Base-by-base conservation (phyloP, 1,284 basidiomycete species). In the Sutorius eximius region DNA sequence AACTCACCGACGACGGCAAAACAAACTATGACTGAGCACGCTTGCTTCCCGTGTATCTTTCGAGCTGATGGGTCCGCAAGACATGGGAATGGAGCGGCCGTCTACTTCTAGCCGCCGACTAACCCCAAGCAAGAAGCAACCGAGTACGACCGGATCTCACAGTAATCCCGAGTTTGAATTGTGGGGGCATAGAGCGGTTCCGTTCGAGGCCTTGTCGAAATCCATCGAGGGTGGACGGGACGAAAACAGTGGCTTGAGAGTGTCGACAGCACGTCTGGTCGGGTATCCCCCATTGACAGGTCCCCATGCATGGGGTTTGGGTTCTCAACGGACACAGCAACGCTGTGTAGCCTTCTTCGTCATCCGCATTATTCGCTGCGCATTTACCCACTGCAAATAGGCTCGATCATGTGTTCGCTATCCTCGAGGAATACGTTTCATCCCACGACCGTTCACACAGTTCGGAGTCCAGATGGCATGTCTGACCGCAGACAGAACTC, bases 371-470 rank as follows among this genome's bases (percentile, higher is more conserved):
- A 18, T 16, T 16, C 27, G 29, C 24, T n/a, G 16, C 6, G 8
- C 30, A 51, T 15, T 8, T 51, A 32, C 20, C 34, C 16, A 12
- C 9, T 29, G 22, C 30, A 45, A 52, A 48, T 32, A 42, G 29
- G 27, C 16, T 52, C 6, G 8, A 42, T 29, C 55, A 54, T 45
- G 57, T 46, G 36, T 30, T 18, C 34, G 15, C 18, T 2, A n/a
- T 29, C 40, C 24, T 30, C 40, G 18, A 18, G 6, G 9, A 32
- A 12, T 16, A n/a, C 9, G 4, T 29, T 32, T 36, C 30, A 32
- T 59, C 56, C 16, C 56, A 55, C 44, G 59, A 43, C 10, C 10
- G 5, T 32, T 59, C 30, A 30, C 53, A 32, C 20, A 24, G 24
- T 33, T 27, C 24, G 5, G 29, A 15, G 40, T 13, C n/a, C 22